Percentiles rank a stretch among this genome's conserved stretches.
Evolutionary conservation across 78 protist genomes (phyloP).

Genomic region (Dictyostelium purpureum): DNA sequence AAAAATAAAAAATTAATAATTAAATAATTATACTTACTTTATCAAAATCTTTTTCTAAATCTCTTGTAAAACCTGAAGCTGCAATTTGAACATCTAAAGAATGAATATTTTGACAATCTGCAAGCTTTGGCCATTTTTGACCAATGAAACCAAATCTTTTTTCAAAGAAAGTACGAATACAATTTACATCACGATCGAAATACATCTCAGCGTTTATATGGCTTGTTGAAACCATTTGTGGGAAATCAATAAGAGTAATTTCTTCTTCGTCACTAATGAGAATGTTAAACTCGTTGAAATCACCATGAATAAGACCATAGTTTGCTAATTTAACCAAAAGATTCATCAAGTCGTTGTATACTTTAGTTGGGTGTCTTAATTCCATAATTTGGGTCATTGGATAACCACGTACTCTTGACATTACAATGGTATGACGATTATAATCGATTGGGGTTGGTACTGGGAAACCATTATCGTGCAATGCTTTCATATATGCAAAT

Average conservation of each 20-base stretch:
- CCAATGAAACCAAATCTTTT: slow-evolving; percentile 76
- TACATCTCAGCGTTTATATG: slow-evolving; percentile 93
- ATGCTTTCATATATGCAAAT: slow-evolving; percentile 97
- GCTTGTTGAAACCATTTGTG: slow-evolving; percentile 97
- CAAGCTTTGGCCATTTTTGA: slow-evolving; percentile 58
- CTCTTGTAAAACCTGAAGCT: slow-evolving; percentile 64
- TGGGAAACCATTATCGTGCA: slow-evolving; percentile 94
- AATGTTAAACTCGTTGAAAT: slow-evolving; percentile 99
- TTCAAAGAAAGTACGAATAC: slow-evolving; percentile 90
- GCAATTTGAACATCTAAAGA: background rate
- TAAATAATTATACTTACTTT: background rate
- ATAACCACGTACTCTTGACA: slow-evolving; percentile 91
- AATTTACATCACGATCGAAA: slow-evolving; percentile 95
- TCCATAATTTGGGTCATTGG: slow-evolving; percentile 87
- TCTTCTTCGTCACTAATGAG: slow-evolving; percentile 88
- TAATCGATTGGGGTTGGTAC: slow-evolving; percentile 96
- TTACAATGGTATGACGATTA: slow-evolving; percentile 97
- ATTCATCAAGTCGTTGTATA: slow-evolving; percentile 85
- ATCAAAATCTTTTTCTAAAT: slow-evolving; percentile 44
- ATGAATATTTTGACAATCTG: slow-evolving; percentile 22
- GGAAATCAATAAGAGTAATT: slow-evolving; percentile 97
- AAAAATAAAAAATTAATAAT: background rate
- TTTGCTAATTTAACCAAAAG: slow-evolving; percentile 89
- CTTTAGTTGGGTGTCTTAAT: slow-evolving; percentile 81
- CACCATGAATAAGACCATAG: slow-evolving; percentile 98